Base-by-base conservation (phyloP, 2,329 filamentous ascomycete species). In the Calonectria honghensis region DNA sequence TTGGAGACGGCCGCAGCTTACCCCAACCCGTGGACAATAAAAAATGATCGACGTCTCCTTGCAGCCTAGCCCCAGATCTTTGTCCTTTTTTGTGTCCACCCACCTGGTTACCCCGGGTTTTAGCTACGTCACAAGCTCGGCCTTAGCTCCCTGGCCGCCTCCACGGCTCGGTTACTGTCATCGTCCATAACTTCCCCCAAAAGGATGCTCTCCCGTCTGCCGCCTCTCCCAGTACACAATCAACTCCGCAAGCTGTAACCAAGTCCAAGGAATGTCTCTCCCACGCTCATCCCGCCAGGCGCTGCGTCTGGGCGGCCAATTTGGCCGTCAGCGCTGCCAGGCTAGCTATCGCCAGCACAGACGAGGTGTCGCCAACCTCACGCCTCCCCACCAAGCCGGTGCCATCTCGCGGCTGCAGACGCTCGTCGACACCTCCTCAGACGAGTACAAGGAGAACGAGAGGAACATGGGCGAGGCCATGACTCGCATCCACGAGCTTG, bases 401-500 rank as follows among this genome's bases (percentile, higher is more conserved):
- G 94, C 95, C 70, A 93, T 98, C 76, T 98, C 96, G 9, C 90
- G 95, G 54, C 88, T 98, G 41, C 94, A 92, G 75, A 95, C 92
- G 48, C 87, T 90, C 57, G 91, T 98, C 79, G 96, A 98, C 84
- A 90, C 93, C 3, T 91, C 91, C 5, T 96, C 95, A 6, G 87
- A 92, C 37, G 93, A 95, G 80, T 98, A 94, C 88, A 91, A 91
- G 81, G 94, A 97, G 81, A 98, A 98, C 87, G 91, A 91, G 79
- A 85, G 87, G 72, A 91, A 95, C 76, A 97, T 98, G 95, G 88
- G 88, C 75, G 91, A 94, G 79, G 90, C 96, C 70, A 92, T 95
- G 82, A 87, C 88, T 70, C 90, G 90, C 27, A 89, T 98, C 81
- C 90, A 93, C 74, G 88, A 89, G 68, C 89, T 98, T 73, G 95